These are phyloP conservation scores for Lolium multiflorum DNA, from an alignment of 176 grass and related monocot species.

Conservation along the genomic window DNA sequence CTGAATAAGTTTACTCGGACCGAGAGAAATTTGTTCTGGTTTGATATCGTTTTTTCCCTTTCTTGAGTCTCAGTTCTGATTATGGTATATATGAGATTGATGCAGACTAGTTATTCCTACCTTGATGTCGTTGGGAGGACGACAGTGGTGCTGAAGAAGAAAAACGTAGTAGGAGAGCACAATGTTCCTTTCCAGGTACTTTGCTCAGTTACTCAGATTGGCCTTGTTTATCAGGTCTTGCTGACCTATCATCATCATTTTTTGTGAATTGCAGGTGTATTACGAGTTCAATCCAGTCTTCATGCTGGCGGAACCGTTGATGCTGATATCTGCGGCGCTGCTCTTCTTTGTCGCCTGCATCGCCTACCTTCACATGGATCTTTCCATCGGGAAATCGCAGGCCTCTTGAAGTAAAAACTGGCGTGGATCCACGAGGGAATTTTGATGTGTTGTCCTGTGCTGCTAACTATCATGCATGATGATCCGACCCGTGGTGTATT, in stretches of 20 bases:
- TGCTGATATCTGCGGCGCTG: conserved; percentile 68
- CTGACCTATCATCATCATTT: not conserved
- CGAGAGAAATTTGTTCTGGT: not conserved
- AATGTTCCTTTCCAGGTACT: conserved; percentile 79
- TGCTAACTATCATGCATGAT: conserved; percentile 30
- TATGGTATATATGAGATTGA: conserved; percentile 7
- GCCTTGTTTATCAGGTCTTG: conserved; percentile 17
- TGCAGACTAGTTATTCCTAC: conserved; percentile 79
- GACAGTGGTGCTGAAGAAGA: conserved; percentile 74
- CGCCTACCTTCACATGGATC: conserved; percentile 70
- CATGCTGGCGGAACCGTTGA: conserved; percentile 73
- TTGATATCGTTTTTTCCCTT: conserved; percentile 3
- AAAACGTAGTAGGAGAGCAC: conserved; percentile 71
- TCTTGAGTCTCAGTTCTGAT: conserved; percentile 1
- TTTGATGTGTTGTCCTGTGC: not conserved
- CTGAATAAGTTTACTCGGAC: not conserved
- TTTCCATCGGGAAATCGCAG: conserved; percentile 66
- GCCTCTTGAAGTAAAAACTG: conserved; percentile 6
- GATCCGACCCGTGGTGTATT: not conserved
- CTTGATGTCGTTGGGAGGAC: conserved; percentile 80
- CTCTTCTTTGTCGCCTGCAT: conserved; percentile 72
- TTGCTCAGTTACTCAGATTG: not conserved
- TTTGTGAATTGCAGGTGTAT: conserved; percentile 65
- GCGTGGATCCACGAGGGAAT: not conserved
- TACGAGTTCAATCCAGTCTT: conserved; percentile 73